Evolutionary conservation across 257 asterid genomes (phyloP).

Genomic region (Solanum virginianum): DNA sequence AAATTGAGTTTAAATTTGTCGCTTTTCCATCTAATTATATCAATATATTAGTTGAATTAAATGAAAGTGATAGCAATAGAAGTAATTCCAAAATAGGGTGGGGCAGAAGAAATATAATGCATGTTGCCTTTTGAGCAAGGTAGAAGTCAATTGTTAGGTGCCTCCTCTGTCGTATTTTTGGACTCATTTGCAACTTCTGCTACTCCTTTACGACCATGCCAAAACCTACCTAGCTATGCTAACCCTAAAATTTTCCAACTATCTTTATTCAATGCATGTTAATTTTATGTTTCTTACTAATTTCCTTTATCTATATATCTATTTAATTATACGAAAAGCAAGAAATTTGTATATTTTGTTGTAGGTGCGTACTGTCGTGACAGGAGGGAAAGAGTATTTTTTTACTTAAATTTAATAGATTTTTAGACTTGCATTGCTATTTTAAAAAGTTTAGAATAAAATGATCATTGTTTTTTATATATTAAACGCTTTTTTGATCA

Average conservation of each 20-base stretch:
- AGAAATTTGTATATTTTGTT: background rate
- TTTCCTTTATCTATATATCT: background rate
- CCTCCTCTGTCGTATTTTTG: background rate
- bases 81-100: background rate
- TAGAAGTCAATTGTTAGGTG: constrained; percentile 21
- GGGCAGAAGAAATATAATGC: background rate
- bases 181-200: background rate
- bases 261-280: background rate
- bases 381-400: no score
- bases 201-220: background rate
- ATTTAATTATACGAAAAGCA: background rate
- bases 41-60: background rate
- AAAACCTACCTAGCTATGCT: background rate
- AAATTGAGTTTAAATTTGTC: no score
- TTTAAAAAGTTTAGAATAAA: background rate
- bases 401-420: background rate
- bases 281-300: background rate
- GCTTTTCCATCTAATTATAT: background rate
- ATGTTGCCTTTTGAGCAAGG: background rate
- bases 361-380: no score
- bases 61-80: background rate
- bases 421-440: background rate
- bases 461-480: background rate
- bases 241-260: background rate
- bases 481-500: background rate